Evolutionary conservation across 306 rosid genomes (phyloP), one percentile per base, ranked within the genome.

Genomic region (Cucumis sativus): DNA sequence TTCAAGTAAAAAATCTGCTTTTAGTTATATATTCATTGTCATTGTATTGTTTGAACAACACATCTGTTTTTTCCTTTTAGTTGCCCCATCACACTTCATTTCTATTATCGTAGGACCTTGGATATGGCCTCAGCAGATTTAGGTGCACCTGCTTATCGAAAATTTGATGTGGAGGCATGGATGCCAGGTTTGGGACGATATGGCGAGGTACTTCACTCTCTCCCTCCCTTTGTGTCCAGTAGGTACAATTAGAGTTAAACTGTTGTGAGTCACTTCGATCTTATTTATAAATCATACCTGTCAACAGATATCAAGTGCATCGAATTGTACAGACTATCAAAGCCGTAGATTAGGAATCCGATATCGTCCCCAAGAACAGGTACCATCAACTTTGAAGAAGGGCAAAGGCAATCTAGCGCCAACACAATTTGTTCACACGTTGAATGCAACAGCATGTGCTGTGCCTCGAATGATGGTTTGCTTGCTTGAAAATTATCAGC

Each of bases 371-470:
- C 82, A 89, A 40, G 97, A 92, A 75, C 85, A 77, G 41, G 78
- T 82, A 16, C 73, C 23, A 2, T n/a, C 82, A 1, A 81, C 72
- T 68, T 75, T 85, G 18, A 94, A 92, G 83, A 94, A 84, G 80
- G 84, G 89, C 18, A 90, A 88, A 83, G 85, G 90, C 74, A 93
- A 82, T 68, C 87, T 86, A 25, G 84, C 90, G 77, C 91, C 95
- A 8, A 90, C 96, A 9, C 86, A 84, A 65, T 94, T 89, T 84
- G 96, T 90, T 62, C 98, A 94, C 85, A 94, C 98, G 1, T 81
- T 94, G 77, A 94, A 94, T 71, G 98, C 98, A 40, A 94, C 98
- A 16, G 98, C 98, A 13, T 92, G 98, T 86, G 98, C 97, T 4
- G 90, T 90, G 37, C 97, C 97, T 0, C 86, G 95, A 63, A 92